phyloP scores from a whole-genome alignment of 129 eudicot species.

The Daucus carota region DH1_v3.0 NC_030382.2:29279001-29279500 shows the following conservation, averaged over 20 bases:
- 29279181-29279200: constrained; percentile 38
- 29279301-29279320: neutral
- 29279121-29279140: constrained; percentile 28
- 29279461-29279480: neutral
- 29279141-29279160: constrained; percentile 45
- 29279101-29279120: constrained; percentile 56
- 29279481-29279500: neutral
- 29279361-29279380: neutral
- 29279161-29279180: constrained; percentile 53
- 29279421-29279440: neutral
- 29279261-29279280: neutral
- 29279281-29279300: neutral
- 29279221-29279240: constrained; percentile 7
- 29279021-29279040: neutral
- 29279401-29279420: neutral
- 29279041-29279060: neutral
- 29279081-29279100: constrained; percentile 37
- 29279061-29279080: constrained; percentile 3
- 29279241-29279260: neutral
- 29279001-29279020: neutral
- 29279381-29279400: neutral
- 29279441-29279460: too few relatives aligned
- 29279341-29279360: neutral
- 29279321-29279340: neutral
- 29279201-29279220: constrained; percentile 54